Conservation (phyloP, 768 basidiomycete species). For the Gyrodon lividus region DNA sequence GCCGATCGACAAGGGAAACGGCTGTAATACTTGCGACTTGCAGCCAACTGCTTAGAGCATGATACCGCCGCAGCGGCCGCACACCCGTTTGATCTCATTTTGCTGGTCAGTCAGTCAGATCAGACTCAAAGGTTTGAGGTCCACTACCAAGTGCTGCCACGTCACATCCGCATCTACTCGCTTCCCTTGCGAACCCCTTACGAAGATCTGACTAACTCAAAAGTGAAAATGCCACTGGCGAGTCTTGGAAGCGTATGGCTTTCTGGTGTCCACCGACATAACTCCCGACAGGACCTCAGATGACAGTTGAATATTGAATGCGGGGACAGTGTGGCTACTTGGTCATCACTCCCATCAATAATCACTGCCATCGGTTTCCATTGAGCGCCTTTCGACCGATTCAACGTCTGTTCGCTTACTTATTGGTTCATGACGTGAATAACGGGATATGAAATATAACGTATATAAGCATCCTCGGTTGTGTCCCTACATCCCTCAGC, state of each 20-base stretch:
- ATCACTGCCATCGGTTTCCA: background rate
- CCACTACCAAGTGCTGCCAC: too few relatives aligned
- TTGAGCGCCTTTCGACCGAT: too few relatives aligned
- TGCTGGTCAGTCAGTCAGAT: too few relatives aligned
- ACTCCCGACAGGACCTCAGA: background rate
- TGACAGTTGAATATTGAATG: background rate
- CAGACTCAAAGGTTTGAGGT: too few relatives aligned
- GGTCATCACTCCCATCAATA: background rate
- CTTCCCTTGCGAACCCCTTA: background rate
- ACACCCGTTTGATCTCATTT: too few relatives aligned
- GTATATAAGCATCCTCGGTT: background rate
- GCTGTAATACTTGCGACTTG: too few relatives aligned
- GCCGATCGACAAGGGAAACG: too few relatives aligned
- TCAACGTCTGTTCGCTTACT: too few relatives aligned
- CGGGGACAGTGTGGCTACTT: conserved; percentile 1
- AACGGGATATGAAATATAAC: background rate
- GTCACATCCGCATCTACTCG: background rate
- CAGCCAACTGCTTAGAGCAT: background rate
- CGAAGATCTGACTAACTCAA: background rate
- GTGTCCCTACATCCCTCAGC: background rate
- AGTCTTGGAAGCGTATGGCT: too few relatives aligned
- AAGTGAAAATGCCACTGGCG: too few relatives aligned
- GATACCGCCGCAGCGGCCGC: background rate
- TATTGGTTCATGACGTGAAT: conserved; percentile 5
- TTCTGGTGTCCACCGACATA: conserved; percentile 8